These are phyloP conservation scores for Streptanthus diversifolius DNA, from an alignment of 345 rosid genomes.

Conservation along the genomic window DNA sequence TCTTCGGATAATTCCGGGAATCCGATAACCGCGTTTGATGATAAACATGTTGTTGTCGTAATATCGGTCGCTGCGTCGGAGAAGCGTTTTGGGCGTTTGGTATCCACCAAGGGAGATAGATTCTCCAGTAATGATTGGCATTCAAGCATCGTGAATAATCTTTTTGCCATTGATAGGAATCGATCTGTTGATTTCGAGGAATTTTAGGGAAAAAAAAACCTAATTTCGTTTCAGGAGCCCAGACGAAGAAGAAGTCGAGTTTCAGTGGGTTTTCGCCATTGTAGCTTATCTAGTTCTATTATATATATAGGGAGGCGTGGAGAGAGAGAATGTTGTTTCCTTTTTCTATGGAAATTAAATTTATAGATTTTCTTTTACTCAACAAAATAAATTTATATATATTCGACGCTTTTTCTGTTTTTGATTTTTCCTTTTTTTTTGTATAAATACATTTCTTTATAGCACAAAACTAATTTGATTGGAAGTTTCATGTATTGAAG, in stretches of 20 bases:
- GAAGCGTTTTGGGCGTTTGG: slow-evolving; percentile 18
- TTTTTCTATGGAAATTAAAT: neutral
- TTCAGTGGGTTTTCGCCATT: neutral
- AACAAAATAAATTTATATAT: neutral
- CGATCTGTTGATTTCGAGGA: neutral
- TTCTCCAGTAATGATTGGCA: slow-evolving; percentile 14
- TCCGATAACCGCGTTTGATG: slow-evolving; percentile 34
- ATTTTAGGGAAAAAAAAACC: neutral
- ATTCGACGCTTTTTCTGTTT: neutral
- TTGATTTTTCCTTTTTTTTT: neutral
- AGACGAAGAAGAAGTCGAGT: neutral
- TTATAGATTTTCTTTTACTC: neutral
- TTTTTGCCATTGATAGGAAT: neutral
- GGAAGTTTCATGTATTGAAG: no score
- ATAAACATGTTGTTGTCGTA: neutral
- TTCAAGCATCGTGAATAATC: neutral
- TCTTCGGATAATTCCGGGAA: slow-evolving; percentile 78
- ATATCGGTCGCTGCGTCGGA: neutral
- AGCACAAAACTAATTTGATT: no score
- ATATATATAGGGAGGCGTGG: neutral
- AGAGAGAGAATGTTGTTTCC: neutral
- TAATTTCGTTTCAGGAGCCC: neutral
- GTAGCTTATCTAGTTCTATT: neutral
- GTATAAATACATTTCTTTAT: neutral
- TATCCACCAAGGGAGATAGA: slow-evolving; percentile 3